Evolutionary conservation across 2,329 filamentous ascomycete species (phyloP), one percentile per base, ranked within the genome.

Genomic region (Triangularia verruculosa): DNA sequence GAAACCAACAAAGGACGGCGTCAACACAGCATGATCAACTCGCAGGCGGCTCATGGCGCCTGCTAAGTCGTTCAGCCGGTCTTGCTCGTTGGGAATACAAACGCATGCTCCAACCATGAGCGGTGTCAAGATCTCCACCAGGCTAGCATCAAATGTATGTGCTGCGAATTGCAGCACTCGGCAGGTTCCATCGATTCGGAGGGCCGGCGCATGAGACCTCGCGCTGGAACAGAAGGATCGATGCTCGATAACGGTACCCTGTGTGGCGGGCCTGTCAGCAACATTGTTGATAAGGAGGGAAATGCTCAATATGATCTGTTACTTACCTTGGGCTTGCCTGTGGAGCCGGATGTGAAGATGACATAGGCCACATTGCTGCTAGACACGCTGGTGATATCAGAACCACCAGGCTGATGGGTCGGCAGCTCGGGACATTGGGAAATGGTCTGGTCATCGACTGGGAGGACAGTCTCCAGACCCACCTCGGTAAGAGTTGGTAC

Each of bases 81-180:
- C 73, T 13, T 76, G 70, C 47, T 80, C 77, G 8, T 73, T 75
- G 4, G 77, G 76, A 12, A 79, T 73, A 62, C 78, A 80, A 3
- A 80, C 72, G 52, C 74, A 77, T 1, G 57, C 61, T 0, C 69
- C 63, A 9, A 64, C 59, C 25, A 70, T 68, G n/a, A 73, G 65
- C 8, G 72, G 28, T 1, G 68, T 66, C 6, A 71, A 24, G 3
- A 74, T 70, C 32, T 69, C 66, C 5, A 66, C 66, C 8, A 72
- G 69, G 39, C 74, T 71, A 8, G 67, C 69, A 59, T 74, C 72
- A 4, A 67, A 70, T 9, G 65, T 67, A 62, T 67, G 63, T 25
- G 66, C 61, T 11, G 66, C 66, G 28, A 70, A 68, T 22, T 69
- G 66, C 20, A 68, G 53, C 11, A 66, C 65, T 0, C 68, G 57